Conservation (phyloP, 2,329 filamentous ascomycete genomes). For the Alternaria ethzedia region DNA sequence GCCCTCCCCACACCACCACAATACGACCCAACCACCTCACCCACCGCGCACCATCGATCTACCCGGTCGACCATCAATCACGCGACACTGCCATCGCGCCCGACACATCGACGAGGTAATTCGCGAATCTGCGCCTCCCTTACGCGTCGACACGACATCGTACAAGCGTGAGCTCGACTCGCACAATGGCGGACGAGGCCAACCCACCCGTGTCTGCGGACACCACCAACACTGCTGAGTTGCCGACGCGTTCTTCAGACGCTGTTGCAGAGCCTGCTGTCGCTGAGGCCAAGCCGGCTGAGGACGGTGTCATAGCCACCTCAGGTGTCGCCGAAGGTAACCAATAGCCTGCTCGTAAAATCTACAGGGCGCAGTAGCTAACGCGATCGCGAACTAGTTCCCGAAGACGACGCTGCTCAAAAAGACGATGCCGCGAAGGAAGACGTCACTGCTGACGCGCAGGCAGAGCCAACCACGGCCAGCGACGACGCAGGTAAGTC, state of each 20-base stretch:
- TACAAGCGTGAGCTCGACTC: conserved; percentile 41
- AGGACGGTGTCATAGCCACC: conserved; percentile 37
- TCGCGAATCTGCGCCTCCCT: conserved; percentile 37
- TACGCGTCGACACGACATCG: conserved; percentile 46
- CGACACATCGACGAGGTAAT: conserved; percentile 31
- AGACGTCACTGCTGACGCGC: conserved; percentile 34
- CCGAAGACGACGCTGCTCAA: conserved; percentile 25
- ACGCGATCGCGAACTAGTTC: conserved; percentile 28
- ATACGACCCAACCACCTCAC: conserved; percentile 41
- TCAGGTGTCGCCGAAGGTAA: conserved; percentile 41
- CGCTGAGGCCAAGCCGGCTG: conserved; percentile 37
- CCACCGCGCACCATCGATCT: conserved; percentile 47
- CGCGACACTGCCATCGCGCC: conserved; percentile 33
- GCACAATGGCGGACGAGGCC: conserved; percentile 47
- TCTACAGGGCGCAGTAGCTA: conserved; percentile 13
- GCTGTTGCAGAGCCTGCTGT: conserved; percentile 33
- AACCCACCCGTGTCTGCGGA: conserved; percentile 36
- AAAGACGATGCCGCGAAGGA: conserved; percentile 24
- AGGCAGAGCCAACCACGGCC: conserved; percentile 26
- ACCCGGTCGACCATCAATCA: conserved; percentile 39
- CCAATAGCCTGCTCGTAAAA: conserved; percentile 7
- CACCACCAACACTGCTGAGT: conserved; percentile 35
- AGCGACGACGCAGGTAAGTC: conserved; percentile 35
- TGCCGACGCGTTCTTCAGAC: conserved; percentile 40
- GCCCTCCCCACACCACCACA: conserved; percentile 37